Percentiles rank a stretch among this genome's conserved stretches.
phyloP scores from a whole-genome alignment of 2,329 filamentous ascomycete species.

The Pseudocercospora musae region DNA sequence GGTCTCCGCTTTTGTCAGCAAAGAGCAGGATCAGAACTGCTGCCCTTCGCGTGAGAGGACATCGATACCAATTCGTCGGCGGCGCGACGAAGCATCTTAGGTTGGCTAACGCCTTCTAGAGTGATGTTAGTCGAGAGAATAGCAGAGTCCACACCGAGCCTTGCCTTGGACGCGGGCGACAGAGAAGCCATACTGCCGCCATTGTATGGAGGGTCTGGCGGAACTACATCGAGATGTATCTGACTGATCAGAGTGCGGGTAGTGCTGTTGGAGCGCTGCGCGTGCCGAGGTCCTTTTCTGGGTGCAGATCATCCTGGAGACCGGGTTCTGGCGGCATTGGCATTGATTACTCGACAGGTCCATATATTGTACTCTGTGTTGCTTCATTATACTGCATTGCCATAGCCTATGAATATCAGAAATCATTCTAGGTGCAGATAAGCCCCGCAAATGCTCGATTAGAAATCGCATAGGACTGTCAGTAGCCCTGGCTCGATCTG shows the following conservation, averaged over 20 bases:
- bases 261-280: slow-evolving; percentile 4
- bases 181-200: slow-evolving; percentile 33
- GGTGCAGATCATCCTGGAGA: neutral
- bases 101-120: slow-evolving; percentile 50
- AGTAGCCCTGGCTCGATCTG: neutral
- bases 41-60: slow-evolving; percentile 65
- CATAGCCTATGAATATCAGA: neutral
- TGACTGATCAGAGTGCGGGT: slow-evolving; percentile 6
- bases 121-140: slow-evolving; percentile 1
- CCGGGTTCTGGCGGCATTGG: neutral
- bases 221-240: neutral
- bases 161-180: slow-evolving; percentile 34
- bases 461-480: neutral
- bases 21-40: slow-evolving; percentile 87
- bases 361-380: neutral
- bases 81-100: slow-evolving; percentile 56
- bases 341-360: neutral
- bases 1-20: slow-evolving; percentile 74
- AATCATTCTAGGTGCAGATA: neutral
- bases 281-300: slow-evolving; percentile 10
- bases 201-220: slow-evolving; percentile 16
- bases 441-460: neutral
- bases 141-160: neutral
- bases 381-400: neutral
- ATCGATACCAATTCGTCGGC: slow-evolving; percentile 54